A percentile compares a stretch with the other conserved stretches of the same genome.
These are phyloP conservation scores for Lactifluus piperatus DNA, from an alignment of 768 basidiomycete genomes.

Conservation along the genomic window DNA sequence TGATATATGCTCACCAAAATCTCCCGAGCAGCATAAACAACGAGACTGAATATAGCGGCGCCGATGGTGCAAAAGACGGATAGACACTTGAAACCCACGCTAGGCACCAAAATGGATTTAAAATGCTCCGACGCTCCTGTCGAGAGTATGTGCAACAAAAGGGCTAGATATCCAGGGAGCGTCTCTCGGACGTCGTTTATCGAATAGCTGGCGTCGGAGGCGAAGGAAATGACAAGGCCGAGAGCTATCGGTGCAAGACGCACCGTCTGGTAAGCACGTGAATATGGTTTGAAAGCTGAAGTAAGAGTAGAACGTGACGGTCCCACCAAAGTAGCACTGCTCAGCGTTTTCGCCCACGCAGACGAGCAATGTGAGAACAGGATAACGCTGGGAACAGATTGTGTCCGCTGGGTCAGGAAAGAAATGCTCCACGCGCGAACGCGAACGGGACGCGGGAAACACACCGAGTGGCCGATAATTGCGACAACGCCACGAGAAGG, in stretches of 20 bases:
- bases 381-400: constrained; percentile 41
- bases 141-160: constrained; percentile 48
- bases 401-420: not conserved
- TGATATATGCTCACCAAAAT: constrained; percentile 41
- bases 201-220: constrained; percentile 44
- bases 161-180: constrained; percentile 58
- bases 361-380: constrained; percentile 63
- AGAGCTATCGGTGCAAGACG: constrained; percentile 38
- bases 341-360: constrained; percentile 51
- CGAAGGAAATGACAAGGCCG: constrained; percentile 47
- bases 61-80: constrained; percentile 51
- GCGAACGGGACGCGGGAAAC: constrained; percentile 14
- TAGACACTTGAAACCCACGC: constrained; percentile 47
- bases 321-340: constrained; percentile 42
- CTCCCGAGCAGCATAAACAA: constrained; percentile 53
- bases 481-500: constrained; percentile 58
- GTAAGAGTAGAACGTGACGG: not conserved
- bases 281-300: not conserved
- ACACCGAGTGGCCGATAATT: constrained; percentile 60
- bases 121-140: constrained; percentile 59
- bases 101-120: constrained; percentile 45
- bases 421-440: not conserved
- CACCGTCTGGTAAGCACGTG: constrained; percentile 34
- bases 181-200: constrained; percentile 35
- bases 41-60: constrained; percentile 52